Evolutionary conservation across 2,329 filamentous ascomycete species (phyloP).

Genomic region (Fusarium nygamai): DNA sequence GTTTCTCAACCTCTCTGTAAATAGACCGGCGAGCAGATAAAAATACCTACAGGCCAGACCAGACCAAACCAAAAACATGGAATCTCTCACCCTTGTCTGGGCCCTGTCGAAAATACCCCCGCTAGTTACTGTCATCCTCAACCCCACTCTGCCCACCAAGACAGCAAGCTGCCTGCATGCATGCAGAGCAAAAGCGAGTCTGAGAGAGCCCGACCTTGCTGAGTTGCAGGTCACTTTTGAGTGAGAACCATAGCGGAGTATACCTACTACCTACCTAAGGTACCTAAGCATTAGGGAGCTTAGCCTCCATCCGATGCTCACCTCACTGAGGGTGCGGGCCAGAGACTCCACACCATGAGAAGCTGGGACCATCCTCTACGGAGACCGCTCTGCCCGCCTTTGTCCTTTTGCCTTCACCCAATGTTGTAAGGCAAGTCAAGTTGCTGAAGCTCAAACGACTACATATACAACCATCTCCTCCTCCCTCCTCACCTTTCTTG

Average conservation of each 20-base stretch:
- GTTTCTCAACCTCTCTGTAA: not conserved
- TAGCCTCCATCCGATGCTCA: constrained; percentile 4
- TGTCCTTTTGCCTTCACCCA: constrained; percentile 3
- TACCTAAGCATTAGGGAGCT: constrained; percentile 15
- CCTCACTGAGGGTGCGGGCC: constrained; percentile 8
- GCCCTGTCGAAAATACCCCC: constrained; percentile 31
- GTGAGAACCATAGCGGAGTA: not conserved
- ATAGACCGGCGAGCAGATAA: not conserved
- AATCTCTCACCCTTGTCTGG: not conserved
- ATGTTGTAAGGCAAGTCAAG: not conserved
- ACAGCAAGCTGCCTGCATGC: constrained; percentile 3
- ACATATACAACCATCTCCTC: constrained; percentile 42
- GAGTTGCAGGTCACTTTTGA: not conserved
- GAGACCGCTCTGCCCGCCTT: constrained; percentile 31
- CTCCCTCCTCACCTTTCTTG: constrained; percentile 27
- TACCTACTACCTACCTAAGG: not conserved
- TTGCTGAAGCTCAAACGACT: constrained; percentile 27
- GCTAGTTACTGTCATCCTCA: constrained; percentile 39
- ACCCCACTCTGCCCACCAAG: constrained; percentile 37
- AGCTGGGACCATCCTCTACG: constrained; percentile 31
- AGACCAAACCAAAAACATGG: constrained; percentile 1
- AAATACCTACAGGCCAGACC: not conserved
- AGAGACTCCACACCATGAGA: constrained; percentile 27
- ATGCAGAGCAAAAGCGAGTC: not conserved
- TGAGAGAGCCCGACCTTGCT: not conserved